A percentile compares a stretch with the other conserved stretches of the same genome.
Conservation (phyloP, 768 basidiomycete species). For the Cystobasidium ongulense region DNA sequence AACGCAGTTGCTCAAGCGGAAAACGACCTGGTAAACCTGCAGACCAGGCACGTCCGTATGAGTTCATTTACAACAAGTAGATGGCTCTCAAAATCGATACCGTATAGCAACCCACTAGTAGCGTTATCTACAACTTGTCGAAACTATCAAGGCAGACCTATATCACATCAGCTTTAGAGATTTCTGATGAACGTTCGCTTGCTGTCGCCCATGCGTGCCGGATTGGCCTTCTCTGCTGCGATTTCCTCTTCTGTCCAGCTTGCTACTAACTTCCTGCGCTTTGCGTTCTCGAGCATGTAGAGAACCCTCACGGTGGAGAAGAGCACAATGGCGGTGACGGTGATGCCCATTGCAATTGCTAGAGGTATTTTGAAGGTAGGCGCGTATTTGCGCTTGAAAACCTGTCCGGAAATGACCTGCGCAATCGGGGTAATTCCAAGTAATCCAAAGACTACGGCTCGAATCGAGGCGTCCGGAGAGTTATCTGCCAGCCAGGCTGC, state of each 20-base stretch:
- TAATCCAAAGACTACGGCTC: constrained; percentile 11
- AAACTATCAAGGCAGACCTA: too few relatives aligned
- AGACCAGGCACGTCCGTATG: too few relatives aligned
- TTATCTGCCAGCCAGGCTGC: constrained; percentile 42
- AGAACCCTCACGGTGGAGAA: constrained; percentile 1
- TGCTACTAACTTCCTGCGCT: constrained; percentile 6
- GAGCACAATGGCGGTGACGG: constrained; percentile 26
- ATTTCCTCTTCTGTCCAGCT: constrained; percentile 28
- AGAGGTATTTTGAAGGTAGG: constrained; percentile 18
- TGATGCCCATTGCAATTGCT: background rate
- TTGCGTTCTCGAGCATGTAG: constrained; percentile 16
- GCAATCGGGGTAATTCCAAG: background rate
- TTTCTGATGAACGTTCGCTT: constrained; percentile 31
- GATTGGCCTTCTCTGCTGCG: constrained; percentile 19
- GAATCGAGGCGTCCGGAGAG: background rate
- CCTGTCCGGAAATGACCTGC: constrained; percentile 19
- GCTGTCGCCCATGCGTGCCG: constrained; percentile 12
- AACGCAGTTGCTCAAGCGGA: too few relatives aligned
- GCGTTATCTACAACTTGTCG: too few relatives aligned
- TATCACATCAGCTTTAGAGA: too few relatives aligned
- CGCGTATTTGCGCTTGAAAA: constrained; percentile 29
- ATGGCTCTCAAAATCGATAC: too few relatives aligned
- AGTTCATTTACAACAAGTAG: too few relatives aligned
- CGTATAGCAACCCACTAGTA: too few relatives aligned
- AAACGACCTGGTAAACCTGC: too few relatives aligned